Conservation (phyloP, 495 filamentous ascomycete species). For the Glarea lozoyensis region DNA sequence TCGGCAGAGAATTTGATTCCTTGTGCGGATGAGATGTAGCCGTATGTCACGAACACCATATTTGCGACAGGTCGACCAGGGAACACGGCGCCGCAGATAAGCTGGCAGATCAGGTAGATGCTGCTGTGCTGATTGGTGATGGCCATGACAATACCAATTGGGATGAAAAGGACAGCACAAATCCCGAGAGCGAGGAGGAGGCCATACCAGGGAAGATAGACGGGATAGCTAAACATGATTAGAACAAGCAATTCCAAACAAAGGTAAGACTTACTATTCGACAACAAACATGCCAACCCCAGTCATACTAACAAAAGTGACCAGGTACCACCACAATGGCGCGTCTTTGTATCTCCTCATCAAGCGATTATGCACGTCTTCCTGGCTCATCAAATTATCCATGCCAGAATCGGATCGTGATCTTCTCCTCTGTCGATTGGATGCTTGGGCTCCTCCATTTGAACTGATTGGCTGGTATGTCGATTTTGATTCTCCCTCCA, state of each 20-base stretch:
- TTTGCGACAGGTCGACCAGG: constrained; percentile 78
- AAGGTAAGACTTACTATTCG: constrained; percentile 48
- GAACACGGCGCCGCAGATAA: constrained; percentile 70
- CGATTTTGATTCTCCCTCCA: constrained; percentile 30
- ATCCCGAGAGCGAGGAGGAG: constrained; percentile 67
- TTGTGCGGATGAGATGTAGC: constrained; percentile 72
- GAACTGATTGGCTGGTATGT: constrained; percentile 33
- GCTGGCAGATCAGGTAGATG: constrained; percentile 75
- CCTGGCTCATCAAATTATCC: constrained; percentile 51
- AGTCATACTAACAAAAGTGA: constrained; percentile 58
- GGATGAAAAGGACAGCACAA: constrained; percentile 63
- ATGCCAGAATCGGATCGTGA: constrained; percentile 25
- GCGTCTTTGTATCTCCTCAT: constrained; percentile 70
- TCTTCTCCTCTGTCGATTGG: constrained; percentile 22
- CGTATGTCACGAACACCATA: constrained; percentile 84
- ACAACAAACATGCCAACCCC: constrained; percentile 76
- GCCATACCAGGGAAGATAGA: constrained; percentile 71
- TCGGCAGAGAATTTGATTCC: constrained; percentile 82
- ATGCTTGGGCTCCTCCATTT: constrained; percentile 4
- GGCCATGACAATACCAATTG: constrained; percentile 78
- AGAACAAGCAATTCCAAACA: constrained; percentile 2
- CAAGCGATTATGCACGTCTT: constrained; percentile 71
- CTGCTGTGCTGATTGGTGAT: constrained; percentile 77
- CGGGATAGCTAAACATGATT: constrained; percentile 48
- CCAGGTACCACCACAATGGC: constrained; percentile 68